These are phyloP conservation scores for Dendrobium chrysotoxum DNA, from an alignment of 106 monocot genomes.

Conservation along the genomic window DNA sequence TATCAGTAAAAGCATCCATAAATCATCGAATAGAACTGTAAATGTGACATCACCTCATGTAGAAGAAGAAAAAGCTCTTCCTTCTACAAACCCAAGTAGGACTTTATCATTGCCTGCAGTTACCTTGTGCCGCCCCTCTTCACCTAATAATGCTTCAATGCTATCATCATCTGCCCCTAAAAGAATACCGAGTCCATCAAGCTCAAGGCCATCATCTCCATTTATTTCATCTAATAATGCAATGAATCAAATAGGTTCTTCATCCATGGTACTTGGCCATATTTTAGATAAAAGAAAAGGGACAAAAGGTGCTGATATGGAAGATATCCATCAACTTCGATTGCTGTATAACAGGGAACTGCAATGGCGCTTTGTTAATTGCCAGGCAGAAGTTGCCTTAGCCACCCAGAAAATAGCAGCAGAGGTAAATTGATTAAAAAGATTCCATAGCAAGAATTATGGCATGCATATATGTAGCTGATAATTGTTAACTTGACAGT, in stretches of 20 bases:
- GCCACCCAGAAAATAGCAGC: constrained; percentile 42
- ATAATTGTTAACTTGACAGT: no score
- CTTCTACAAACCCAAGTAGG: constrained; percentile 24
- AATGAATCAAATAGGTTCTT: constrained; percentile 11
- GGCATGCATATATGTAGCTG: no score
- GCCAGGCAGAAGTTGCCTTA: constrained; percentile 36
- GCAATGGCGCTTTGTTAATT: constrained; percentile 87
- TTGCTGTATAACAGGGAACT: constrained; percentile 54
- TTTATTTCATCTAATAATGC: constrained; percentile 16
- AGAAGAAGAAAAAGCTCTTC: constrained; percentile 10
- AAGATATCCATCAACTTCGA: constrained; percentile 45
- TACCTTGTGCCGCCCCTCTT: constrained; percentile 22
- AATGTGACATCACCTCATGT: constrained; percentile 10
- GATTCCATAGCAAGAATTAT: neutral
- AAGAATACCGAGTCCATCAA: constrained; percentile 22
- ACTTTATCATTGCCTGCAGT: constrained; percentile 21
- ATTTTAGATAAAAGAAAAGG: constrained; percentile 30
- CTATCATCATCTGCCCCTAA: constrained; percentile 14
- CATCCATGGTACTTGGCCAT: constrained; percentile 26
- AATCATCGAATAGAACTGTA: constrained; percentile 6
- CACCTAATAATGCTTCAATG: constrained; percentile 38
- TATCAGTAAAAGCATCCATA: constrained; percentile 13
- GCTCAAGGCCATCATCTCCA: constrained; percentile 41
- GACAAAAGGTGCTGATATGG: constrained; percentile 31
- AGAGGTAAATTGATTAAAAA: constrained; percentile 41